phyloP scores from a whole-genome alignment of 2,329 filamentous ascomycete genomes.

The Beauveria bassiana region DNA sequence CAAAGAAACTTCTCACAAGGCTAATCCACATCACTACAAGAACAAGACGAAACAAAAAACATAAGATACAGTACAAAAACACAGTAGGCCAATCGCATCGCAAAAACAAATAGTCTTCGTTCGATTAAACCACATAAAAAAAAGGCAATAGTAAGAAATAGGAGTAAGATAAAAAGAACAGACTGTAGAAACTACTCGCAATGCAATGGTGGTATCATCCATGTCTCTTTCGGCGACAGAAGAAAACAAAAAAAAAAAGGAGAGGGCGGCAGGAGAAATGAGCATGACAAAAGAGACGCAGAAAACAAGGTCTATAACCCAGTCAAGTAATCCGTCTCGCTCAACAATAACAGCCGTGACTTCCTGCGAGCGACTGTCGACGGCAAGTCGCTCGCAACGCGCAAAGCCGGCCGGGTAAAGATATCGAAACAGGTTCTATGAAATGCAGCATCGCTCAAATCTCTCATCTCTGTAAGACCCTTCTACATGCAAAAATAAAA shows the following conservation, averaged over 20 bases:
- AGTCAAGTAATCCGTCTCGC: conserved; percentile 7
- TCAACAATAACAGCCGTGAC: conserved; percentile 2
- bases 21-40: not conserved
- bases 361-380: not conserved
- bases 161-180: conserved; percentile 15
- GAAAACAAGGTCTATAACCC: not conserved
- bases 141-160: conserved; percentile 15
- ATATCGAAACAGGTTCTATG: not conserved
- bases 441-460: not conserved
- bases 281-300: conserved; percentile 14
- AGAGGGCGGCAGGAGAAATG: conserved; percentile 7
- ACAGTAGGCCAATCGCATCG: not conserved
- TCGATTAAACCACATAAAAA: conserved; percentile 15
- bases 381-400: not conserved
- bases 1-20: not conserved
- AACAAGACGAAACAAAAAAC: not conserved
- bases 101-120: not conserved
- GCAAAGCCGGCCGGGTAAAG: not conserved
- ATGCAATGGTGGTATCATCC: conserved; percentile 37
- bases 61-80: not conserved
- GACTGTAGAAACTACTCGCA: conserved; percentile 24
- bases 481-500: not conserved
- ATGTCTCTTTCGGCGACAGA: conserved; percentile 26
- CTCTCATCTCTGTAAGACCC: not conserved
- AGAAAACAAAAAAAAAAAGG: conserved; percentile 19